Percentiles rank a stretch among this genome's conserved stretches.
These are phyloP conservation scores for Aspergillus eucalypticola DNA, from an alignment of 2,329 filamentous ascomycete species.

Conservation along the genomic window DNA sequence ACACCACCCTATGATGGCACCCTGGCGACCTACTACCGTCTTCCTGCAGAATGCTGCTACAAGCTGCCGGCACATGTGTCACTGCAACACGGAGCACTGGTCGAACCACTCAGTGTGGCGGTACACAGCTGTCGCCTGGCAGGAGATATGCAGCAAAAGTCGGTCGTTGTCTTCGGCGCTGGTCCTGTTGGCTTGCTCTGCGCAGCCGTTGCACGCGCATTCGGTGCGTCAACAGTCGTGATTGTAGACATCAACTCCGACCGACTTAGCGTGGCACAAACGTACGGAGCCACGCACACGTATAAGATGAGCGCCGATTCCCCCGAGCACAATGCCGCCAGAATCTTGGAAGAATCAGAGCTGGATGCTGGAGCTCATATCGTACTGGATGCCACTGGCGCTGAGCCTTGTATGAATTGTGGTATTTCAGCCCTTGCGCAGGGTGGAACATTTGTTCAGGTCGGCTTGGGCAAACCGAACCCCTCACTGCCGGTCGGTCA, in stretches of 20 bases:
- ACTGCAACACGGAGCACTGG: slow-evolving; percentile 80
- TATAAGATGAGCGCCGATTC: slow-evolving; percentile 52
- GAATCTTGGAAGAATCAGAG: neutral
- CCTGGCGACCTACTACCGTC: slow-evolving; percentile 75
- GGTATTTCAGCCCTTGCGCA: slow-evolving; percentile 65
- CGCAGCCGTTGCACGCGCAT: slow-evolving; percentile 75
- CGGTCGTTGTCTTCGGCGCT: slow-evolving; percentile 78
- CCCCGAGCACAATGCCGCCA: neutral
- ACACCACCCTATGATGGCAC: slow-evolving; percentile 87
- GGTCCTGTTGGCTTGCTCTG: slow-evolving; percentile 83
- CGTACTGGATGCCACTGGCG: slow-evolving; percentile 75
- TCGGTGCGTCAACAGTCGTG: slow-evolving; percentile 75
- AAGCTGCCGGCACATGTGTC: slow-evolving; percentile 62
- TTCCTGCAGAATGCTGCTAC: slow-evolving; percentile 85
- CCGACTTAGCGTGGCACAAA: slow-evolving; percentile 71
- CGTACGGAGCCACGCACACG: slow-evolving; percentile 56
- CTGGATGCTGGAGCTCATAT: slow-evolving; percentile 61
- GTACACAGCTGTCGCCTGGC: slow-evolving; percentile 78
- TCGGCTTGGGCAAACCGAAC: slow-evolving; percentile 80
- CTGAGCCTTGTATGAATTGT: slow-evolving; percentile 71
- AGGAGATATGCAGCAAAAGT: slow-evolving; percentile 62
- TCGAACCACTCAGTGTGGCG: slow-evolving; percentile 81
- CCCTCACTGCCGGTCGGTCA: slow-evolving; percentile 71
- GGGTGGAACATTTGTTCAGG: slow-evolving; percentile 75
- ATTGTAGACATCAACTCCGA: slow-evolving; percentile 67